phyloP scores from a whole-genome alignment of 805 yeast species.

The Millerozyma miso region DNA sequence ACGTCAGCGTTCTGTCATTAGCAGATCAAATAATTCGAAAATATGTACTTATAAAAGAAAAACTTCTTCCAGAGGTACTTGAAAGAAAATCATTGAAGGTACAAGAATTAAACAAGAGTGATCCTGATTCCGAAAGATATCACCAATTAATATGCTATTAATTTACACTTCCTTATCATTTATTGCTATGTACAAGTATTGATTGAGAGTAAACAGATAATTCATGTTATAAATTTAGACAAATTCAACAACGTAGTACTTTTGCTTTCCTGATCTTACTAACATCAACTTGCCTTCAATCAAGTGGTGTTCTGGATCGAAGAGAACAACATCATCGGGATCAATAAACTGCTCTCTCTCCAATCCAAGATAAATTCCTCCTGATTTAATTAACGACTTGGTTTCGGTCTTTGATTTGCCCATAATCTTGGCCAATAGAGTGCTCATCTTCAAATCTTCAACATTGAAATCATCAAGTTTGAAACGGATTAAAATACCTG shows the following conservation, averaged over 20 bases:
- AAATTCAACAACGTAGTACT: constrained; percentile 53
- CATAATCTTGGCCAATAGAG: constrained; percentile 46
- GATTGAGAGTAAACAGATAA: neutral
- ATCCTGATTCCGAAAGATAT: constrained; percentile 7
- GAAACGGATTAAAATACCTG: constrained; percentile 47
- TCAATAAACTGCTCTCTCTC: constrained; percentile 49
- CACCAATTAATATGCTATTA: constrained; percentile 8
- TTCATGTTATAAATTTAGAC: neutral
- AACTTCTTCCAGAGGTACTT: constrained; percentile 7
- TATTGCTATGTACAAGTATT: constrained; percentile 2
- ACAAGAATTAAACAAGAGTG: constrained; percentile 6
- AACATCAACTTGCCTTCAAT: constrained; percentile 60
- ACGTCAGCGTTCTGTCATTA: constrained; percentile 1
- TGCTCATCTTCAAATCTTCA: constrained; percentile 44
- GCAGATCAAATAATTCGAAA: constrained; percentile 7
- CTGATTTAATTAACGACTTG: constrained; percentile 56
- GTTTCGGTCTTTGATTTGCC: constrained; percentile 55
- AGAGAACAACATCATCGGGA: constrained; percentile 45
- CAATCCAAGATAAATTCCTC: constrained; percentile 71
- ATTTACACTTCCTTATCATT: neutral
- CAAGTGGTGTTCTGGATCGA: constrained; percentile 44
- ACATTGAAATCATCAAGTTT: constrained; percentile 29
- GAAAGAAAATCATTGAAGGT: constrained; percentile 1
- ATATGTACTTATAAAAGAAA: constrained; percentile 4
- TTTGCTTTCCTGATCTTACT: constrained; percentile 71